These are phyloP conservation scores for Triangularia verruculosa DNA, from an alignment of 2,329 filamentous ascomycete species.

Conservation along the genomic window DNA sequence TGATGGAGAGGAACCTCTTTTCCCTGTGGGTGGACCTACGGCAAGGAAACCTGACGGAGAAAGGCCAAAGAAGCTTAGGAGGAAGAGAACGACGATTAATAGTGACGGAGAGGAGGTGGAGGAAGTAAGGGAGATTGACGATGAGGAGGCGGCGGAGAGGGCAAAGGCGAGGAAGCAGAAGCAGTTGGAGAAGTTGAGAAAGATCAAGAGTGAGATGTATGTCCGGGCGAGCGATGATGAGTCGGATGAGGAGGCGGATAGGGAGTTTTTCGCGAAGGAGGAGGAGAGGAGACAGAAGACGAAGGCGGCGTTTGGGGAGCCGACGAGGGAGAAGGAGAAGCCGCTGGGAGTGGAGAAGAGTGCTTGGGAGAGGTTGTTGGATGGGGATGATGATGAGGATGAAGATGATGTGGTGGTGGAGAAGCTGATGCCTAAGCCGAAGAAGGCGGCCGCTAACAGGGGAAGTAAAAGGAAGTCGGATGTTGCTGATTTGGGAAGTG, in stretches of 20 bases:
- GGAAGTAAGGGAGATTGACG: slow-evolving; percentile 39
- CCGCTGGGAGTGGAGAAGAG: slow-evolving; percentile 9
- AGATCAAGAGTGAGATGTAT: slow-evolving; percentile 81
- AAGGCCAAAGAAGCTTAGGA: slow-evolving; percentile 52
- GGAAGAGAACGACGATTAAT: slow-evolving; percentile 37
- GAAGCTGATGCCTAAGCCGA: neutral
- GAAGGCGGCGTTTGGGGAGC: slow-evolving; percentile 32
- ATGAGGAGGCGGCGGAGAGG: slow-evolving; percentile 62
- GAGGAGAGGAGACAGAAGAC: slow-evolving; percentile 54
- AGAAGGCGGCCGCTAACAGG: slow-evolving; percentile 27
- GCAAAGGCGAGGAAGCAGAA: slow-evolving; percentile 61
- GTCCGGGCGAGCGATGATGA: slow-evolving; percentile 87
- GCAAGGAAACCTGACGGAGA: slow-evolving; percentile 51
- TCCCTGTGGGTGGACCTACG: slow-evolving; percentile 67
- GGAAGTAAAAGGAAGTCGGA: slow-evolving; percentile 30
- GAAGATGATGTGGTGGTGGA: slow-evolving; percentile 2
- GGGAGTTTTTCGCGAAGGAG: slow-evolving; percentile 76
- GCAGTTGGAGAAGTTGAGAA: slow-evolving; percentile 71
- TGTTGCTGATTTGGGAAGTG: slow-evolving; percentile 30
- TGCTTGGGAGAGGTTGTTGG: slow-evolving; percentile 25
- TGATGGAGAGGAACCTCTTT: slow-evolving; percentile 56
- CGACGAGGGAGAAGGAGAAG: slow-evolving; percentile 14
- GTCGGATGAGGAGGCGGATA: slow-evolving; percentile 69
- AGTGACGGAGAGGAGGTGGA: slow-evolving; percentile 34
- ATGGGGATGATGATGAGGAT: slow-evolving; percentile 22